Base-by-base conservation (phyloP, 2,329 filamentous ascomycete genomes). In the Pseudogymnoascus sp. region DNA sequence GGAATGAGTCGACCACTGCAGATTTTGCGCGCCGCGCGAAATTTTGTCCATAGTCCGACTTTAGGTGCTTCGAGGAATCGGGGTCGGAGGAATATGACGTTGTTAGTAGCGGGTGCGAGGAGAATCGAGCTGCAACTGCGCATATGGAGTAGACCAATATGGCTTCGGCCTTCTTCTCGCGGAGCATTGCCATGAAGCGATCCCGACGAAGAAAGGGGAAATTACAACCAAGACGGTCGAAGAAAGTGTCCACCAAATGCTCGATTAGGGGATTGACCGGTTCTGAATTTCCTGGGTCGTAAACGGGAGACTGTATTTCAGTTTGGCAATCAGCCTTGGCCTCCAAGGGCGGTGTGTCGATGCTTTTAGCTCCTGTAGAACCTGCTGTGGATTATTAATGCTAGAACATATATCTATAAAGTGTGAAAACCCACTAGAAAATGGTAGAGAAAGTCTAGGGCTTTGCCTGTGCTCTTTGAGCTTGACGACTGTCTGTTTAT, bases 141-240 rank as follows among this genome's bases (percentile, higher is more conserved):
- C 91, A 95, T 12, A 95, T 86, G 5, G 90, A 86, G 71, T 95
- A 89, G 2, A 95, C 90, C 0, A 96, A 76, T 63, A 95, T 94
- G 0, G 89, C 82, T 67, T 95, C 90, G 5, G 92, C 82, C 58
- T 83, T 82, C 69, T 94, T 95, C 64, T 92, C 89, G 68, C 85
- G 84, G 8, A 95, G 79, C 70, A 90, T 82, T 15, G 79, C 80
- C 55, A 90, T 75, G 63, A 94, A 92, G 57, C 86, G 83, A 13
- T 85, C 79, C 60, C 85, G 80, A 59, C 86, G 86, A 21, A 95
- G 72, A 66, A 95, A 95, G 0, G 89, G 89, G 67, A 91, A 95
- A 68, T 87, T 95, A 72, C 89, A 94, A 7, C 90, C 90, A 3
- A 95, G 77, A 66, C 92, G 87, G 0, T 79, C 72, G 70, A 96